Evolutionary conservation across 2,329 filamentous ascomycete species (phyloP).

Genomic region (Purpureocillium lavendulum): DNA sequence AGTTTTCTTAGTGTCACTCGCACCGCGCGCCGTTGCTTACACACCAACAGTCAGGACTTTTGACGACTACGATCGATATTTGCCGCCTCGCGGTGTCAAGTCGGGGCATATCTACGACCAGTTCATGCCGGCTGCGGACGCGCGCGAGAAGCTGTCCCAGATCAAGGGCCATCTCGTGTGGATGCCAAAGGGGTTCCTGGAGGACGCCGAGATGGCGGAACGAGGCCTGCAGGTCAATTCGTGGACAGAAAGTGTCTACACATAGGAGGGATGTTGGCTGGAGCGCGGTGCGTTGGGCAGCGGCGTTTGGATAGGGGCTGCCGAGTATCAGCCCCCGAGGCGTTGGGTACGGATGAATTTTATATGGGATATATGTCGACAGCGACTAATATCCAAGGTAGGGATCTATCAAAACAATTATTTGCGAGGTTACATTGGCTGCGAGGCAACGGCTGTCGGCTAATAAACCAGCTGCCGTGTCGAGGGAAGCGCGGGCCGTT

Average conservation of each 20-base stretch:
- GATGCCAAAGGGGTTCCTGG: slow-evolving; percentile 87
- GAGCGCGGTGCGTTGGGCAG: not conserved
- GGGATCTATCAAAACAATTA: too few species aligned
- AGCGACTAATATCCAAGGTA: too few species aligned
- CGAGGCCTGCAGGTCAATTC: slow-evolving; percentile 77
- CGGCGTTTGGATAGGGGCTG: not conserved
- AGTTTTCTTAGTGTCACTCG: slow-evolving; percentile 13
- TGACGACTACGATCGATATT: slow-evolving; percentile 78
- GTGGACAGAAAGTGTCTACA: slow-evolving; percentile 82
- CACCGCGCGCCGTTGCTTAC: slow-evolving; percentile 6
- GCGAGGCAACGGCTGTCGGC: too few species aligned
- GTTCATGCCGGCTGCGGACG: slow-evolving; percentile 63
- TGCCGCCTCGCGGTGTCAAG: slow-evolving; percentile 61
- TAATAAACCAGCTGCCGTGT: too few species aligned
- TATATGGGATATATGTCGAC: too few species aligned
- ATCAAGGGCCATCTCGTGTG: slow-evolving; percentile 86
- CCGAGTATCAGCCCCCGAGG: not conserved
- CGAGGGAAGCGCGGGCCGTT: not conserved
- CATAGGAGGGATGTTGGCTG: slow-evolving; percentile 29
- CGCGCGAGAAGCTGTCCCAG: slow-evolving; percentile 66
- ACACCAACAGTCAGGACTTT: slow-evolving; percentile 63
- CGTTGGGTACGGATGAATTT: too few species aligned
- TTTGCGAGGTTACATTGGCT: too few species aligned
- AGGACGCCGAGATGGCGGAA: slow-evolving; percentile 83
- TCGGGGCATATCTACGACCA: slow-evolving; percentile 81